These are phyloP conservation scores for Coemansia sp. DNA, from an alignment of 192 early-diverging fungal genomes.

Conservation along the genomic window DNA sequence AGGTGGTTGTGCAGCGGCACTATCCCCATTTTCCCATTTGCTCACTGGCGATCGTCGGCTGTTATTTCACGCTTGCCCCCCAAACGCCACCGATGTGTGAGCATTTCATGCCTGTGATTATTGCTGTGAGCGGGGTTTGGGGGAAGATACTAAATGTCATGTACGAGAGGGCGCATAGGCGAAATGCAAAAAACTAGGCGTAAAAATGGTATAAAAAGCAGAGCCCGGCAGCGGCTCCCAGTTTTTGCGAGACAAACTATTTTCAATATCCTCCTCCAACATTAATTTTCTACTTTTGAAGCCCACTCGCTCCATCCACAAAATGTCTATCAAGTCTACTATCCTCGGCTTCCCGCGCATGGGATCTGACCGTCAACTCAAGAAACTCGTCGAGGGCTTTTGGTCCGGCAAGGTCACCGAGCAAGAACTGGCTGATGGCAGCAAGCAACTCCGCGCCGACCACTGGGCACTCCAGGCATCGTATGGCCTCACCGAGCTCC, in stretches of 20 bases:
- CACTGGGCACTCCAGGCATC: conserved; percentile 77
- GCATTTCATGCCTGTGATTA: conserved; percentile 13
- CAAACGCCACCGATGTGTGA: conserved; percentile 13
- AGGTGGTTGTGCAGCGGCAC: not conserved
- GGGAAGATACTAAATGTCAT: not conserved
- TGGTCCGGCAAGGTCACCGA: conserved; percentile 86
- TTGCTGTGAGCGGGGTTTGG: conserved; percentile 8
- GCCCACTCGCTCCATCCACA: not conserved
- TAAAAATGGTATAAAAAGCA: not conserved
- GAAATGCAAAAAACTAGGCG: not conserved
- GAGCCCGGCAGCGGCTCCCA: not conserved
- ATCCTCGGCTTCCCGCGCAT: conserved; percentile 88
- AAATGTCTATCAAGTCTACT: conserved; percentile 50
- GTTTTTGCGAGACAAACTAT: not conserved
- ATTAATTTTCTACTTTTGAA: conserved; percentile 1
- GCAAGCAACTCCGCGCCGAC: conserved; percentile 64
- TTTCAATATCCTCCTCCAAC: conserved; percentile 9
- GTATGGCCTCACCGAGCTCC: conserved; percentile 79
- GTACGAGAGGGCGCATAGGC: not conserved
- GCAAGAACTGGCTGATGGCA: conserved; percentile 63
- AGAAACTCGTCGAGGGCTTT: conserved; percentile 92
- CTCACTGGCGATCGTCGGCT: conserved; percentile 4
- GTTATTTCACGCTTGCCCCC: conserved; percentile 3
- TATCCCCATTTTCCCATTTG: conserved; percentile 6
- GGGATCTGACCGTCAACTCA: conserved; percentile 93